A percentile compares a stretch with the other conserved stretches of the same genome.
phyloP scores from a whole-genome alignment of 1,284 basidiomycete species.

The Boletellus sp. region DNA sequence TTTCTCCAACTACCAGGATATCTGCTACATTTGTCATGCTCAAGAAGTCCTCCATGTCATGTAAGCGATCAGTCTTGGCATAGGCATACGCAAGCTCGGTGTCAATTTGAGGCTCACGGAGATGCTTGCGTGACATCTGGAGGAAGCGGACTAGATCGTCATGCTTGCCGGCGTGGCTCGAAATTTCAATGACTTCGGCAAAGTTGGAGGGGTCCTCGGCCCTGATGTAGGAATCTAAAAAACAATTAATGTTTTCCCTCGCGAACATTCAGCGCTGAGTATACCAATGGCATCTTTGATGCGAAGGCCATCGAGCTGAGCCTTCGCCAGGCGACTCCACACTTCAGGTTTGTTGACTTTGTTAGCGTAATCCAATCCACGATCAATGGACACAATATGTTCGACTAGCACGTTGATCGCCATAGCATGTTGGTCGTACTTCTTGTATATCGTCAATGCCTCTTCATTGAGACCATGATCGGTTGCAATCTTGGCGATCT shows the following conservation, averaged over 20 bases:
- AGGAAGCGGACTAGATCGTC: constrained; percentile 97
- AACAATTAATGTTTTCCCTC: constrained; percentile 8
- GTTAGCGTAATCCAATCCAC: constrained; percentile 93
- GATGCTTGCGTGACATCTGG: constrained; percentile 98
- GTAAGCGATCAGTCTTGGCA: constrained; percentile 93
- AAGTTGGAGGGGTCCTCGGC: constrained; percentile 96
- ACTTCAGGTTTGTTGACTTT: constrained; percentile 97
- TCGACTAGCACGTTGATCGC: constrained; percentile 98
- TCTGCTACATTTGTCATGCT: constrained; percentile 99
- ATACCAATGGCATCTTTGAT: constrained; percentile 96
- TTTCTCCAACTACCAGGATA: constrained; percentile 93
- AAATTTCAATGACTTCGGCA: constrained; percentile 94
- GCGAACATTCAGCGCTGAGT: constrained; percentile 14
- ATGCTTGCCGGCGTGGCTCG: constrained; percentile 94
- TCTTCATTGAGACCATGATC: constrained; percentile 97
- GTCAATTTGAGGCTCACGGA: constrained; percentile 97
- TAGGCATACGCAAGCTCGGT: constrained; percentile 96
- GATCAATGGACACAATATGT: constrained; percentile 96
- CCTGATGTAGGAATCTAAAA: constrained; percentile 94
- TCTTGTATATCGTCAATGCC: constrained; percentile 94
- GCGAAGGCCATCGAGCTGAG: constrained; percentile 97
- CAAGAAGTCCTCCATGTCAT: constrained; percentile 99
- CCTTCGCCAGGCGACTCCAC: constrained; percentile 96
- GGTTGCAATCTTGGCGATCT: constrained; percentile 96
- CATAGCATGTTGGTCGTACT: constrained; percentile 89